phyloP scores from a whole-genome alignment of 2,329 filamentous ascomycete genomes.

The Epichloe baconii region DNA sequence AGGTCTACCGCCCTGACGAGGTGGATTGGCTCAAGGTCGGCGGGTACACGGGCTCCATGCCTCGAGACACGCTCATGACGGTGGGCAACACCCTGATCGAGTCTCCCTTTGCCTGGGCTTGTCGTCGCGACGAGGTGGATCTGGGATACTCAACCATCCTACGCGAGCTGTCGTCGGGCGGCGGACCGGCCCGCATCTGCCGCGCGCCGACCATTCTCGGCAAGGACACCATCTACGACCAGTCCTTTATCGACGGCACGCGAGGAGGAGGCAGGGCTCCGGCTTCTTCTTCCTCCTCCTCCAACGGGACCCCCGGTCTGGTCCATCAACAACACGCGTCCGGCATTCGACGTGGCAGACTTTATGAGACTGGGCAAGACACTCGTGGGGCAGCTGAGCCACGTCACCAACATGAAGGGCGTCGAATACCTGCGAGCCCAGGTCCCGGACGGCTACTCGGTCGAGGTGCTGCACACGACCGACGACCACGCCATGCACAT shows the following conservation, averaged over 20 bases:
- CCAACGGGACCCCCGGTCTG: constrained; percentile 7
- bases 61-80: constrained; percentile 19
- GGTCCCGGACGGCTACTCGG: constrained; percentile 15
- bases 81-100: constrained; percentile 20
- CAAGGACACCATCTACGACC: constrained; percentile 12
- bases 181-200: constrained; percentile 5
- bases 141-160: constrained; percentile 8
- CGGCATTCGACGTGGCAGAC: constrained; percentile 21
- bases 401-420: constrained; percentile 21
- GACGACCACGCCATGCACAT: constrained; percentile 20
- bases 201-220: constrained; percentile 7
- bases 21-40: constrained; percentile 13
- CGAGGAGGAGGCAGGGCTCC: neutral
- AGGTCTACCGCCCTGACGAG: constrained; percentile 13
- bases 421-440: constrained; percentile 15
- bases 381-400: constrained; percentile 18
- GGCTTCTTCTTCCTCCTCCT: too few relatives aligned
- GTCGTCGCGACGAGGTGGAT: constrained; percentile 14
- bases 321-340: constrained; percentile 20
- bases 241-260: neutral
- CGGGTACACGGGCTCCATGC: constrained; percentile 22
- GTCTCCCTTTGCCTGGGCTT: constrained; percentile 17
- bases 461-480: constrained; percentile 15
- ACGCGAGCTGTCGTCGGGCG: neutral
- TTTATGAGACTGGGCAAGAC: constrained; percentile 21